Evolutionary conservation across 2,329 filamentous ascomycete genomes (phyloP), one percentile per base, ranked within the genome.

Genomic region (Emydomyces testavorans): DNA sequence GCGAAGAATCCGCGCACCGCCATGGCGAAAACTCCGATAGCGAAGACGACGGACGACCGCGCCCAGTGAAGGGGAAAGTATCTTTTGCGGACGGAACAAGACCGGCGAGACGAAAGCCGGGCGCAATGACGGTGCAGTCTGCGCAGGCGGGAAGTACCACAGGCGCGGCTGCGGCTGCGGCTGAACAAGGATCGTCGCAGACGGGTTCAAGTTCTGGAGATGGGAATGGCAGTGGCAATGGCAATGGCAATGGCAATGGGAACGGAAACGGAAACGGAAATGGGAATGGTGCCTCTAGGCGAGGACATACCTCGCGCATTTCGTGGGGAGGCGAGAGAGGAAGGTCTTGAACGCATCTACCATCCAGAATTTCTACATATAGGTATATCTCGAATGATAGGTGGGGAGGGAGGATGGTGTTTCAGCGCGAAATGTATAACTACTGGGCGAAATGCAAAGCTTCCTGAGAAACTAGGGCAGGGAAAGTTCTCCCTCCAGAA

Each of bases 81-180:
- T 60, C 62, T 28, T 63, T 66, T 40, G 62, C 62, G 1, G 62
- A 65, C 43, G 58, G 56, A 2, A 57, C 58, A 11, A 58, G 57
- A 31, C 57, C 60, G 5, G 55, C 60, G 6, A 59, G 53, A 11
- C 57, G 53, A 11, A 54, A 52, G 49, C 52, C 26, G 35, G 49
- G 34, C 6, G 55, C 51, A 8, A 41, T 42, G 35, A 32, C 16
- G 31, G 45, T 48, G 46, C 39, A 23, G 15, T 15, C 16, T 39
- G 39, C 21, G 28, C 44, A 34, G 11, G 11, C 45, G 26, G 28
- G 20, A 40, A 23, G 35, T 26, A 16, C 24, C 31, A 23, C 11
- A n/a, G 29, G 20, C 29, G 23, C 24, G 26, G 16, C 18, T 32
- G 13, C 31, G 10, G 4, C 35, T 23, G 37, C 23, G 11, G 44